These are phyloP conservation scores for Hyphopichia khmerensis DNA, from an alignment of 1,139 yeast genomes.

Conservation along the genomic window DNA sequence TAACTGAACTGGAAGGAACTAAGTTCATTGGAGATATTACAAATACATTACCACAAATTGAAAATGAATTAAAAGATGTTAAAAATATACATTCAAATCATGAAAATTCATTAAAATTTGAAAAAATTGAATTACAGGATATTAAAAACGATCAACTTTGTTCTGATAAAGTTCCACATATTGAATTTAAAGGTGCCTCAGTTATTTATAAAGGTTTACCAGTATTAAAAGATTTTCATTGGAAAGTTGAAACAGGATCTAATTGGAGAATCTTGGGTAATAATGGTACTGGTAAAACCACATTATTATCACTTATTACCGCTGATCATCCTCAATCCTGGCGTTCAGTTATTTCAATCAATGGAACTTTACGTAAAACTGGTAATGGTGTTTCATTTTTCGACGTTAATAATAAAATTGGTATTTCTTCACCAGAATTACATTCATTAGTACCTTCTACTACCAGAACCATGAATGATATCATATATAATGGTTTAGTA, in stretches of 20 bases:
- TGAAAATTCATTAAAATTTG: constrained; percentile 4
- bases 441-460: constrained; percentile 75
- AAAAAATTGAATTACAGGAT: constrained; percentile 4
- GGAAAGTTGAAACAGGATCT: constrained; percentile 71
- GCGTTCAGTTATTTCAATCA: constrained; percentile 65
- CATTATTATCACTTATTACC: constrained; percentile 76
- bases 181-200: constrained; percentile 63
- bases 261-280: constrained; percentile 88
- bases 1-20: constrained; percentile 51
- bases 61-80: constrained; percentile 4
- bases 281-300: constrained; percentile 93
- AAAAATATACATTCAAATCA: constrained; percentile 8
- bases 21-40: constrained; percentile 44
- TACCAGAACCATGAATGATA: constrained; percentile 49
- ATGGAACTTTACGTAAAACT: constrained; percentile 67
- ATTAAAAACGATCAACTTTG: constrained; percentile 8
- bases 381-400: constrained; percentile 73
- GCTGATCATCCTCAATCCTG: constrained; percentile 98
- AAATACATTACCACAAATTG: constrained; percentile 14
- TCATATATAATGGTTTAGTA: constrained; percentile 72
- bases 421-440: constrained; percentile 88
- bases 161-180: constrained; percentile 24
- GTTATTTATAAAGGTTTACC: constrained; percentile 65
- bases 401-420: constrained; percentile 75
- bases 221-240: constrained; percentile 57